Evolutionary conservation across 129 eudicot species (phyloP).

Genomic region (Artemisia annua): DNA sequence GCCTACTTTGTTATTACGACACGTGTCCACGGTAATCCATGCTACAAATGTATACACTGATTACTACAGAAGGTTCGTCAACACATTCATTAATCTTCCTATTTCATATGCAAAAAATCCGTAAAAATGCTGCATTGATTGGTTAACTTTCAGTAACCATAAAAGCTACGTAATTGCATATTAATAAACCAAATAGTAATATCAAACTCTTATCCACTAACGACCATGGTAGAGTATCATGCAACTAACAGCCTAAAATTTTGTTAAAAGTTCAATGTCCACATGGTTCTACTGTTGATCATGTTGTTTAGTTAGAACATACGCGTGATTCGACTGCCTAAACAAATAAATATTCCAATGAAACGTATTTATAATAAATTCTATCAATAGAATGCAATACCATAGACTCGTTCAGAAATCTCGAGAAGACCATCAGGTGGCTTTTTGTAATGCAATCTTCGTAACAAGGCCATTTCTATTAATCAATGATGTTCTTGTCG

Average conservation of each 20-base stretch:
- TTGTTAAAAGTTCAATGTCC: neutral
- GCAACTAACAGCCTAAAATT: constrained; percentile 18
- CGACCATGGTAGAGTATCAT: constrained; percentile 3
- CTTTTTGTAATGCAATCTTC: constrained; percentile 66
- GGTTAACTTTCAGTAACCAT: too few relatives aligned
- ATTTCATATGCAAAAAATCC: too few relatives aligned
- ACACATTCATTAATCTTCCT: constrained; percentile 2
- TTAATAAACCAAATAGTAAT: neutral
- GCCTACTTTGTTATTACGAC: too few relatives aligned
- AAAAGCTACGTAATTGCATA: neutral
- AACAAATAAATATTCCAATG: neutral
- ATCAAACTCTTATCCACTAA: neutral
- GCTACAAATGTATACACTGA: too few relatives aligned
- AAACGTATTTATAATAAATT: neutral
- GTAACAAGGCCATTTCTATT: constrained; percentile 58
- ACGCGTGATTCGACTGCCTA: neutral
- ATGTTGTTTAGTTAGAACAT: neutral
- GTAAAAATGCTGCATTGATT: too few relatives aligned
- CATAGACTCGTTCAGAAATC: constrained; percentile 80
- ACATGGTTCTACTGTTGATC: neutral
- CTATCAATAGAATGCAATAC: constrained; percentile 36
- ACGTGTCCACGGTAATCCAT: too few relatives aligned
- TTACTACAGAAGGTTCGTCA: neutral
- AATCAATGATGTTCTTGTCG: constrained; percentile 21
- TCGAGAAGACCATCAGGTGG: constrained; percentile 93